Conservation (phyloP, 768 basidiomycete species). For the Nidularia sp. region DNA sequence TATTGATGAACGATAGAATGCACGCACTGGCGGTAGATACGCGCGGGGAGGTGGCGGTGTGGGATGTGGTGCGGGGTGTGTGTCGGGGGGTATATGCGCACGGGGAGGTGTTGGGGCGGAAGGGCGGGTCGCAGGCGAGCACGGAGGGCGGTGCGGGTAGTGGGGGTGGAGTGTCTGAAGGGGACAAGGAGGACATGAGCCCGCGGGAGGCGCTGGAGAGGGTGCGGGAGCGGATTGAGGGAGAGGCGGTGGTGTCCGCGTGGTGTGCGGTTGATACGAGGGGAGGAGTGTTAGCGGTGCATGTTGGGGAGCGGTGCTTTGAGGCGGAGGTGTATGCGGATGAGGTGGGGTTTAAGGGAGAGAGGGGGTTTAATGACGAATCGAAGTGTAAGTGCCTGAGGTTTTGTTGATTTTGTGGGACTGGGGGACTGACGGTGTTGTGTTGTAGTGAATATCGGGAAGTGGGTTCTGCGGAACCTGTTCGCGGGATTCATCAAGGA, state of each 20-base stretch:
- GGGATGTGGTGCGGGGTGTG: conserved; percentile 80
- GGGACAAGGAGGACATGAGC: conserved; percentile 77
- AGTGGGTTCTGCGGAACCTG: conserved; percentile 85
- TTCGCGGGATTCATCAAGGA: conserved; percentile 77
- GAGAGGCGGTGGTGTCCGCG: conserved; percentile 78
- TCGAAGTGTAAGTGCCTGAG: conserved; percentile 57
- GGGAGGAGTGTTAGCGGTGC: conserved; percentile 82
- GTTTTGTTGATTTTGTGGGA: conserved; percentile 1
- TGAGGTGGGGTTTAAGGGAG: conserved; percentile 69
- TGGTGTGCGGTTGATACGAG: conserved; percentile 93
- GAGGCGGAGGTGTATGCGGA: conserved; percentile 96
- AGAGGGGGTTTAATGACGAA: conserved; percentile 70
- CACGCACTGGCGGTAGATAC: conserved; percentile 92
- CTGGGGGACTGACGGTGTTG: background rate
- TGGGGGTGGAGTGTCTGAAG: conserved; percentile 32
- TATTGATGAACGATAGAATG: conserved; percentile 82
- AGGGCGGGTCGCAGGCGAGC: conserved; percentile 37
- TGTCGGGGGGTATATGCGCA: conserved; percentile 70
- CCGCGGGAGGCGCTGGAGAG: conserved; percentile 83
- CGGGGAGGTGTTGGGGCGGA: conserved; percentile 46
- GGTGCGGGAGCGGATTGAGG: conserved; percentile 90
- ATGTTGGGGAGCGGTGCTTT: conserved; percentile 84
- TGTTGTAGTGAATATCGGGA: conserved; percentile 79
- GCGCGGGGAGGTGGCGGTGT: conserved; percentile 81
- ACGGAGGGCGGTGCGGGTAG: conserved; percentile 39